These are phyloP conservation scores for Ichthyophthirius multifiliis DNA, from an alignment of 169 alveolate species.

Conservation along the genomic window DNA sequence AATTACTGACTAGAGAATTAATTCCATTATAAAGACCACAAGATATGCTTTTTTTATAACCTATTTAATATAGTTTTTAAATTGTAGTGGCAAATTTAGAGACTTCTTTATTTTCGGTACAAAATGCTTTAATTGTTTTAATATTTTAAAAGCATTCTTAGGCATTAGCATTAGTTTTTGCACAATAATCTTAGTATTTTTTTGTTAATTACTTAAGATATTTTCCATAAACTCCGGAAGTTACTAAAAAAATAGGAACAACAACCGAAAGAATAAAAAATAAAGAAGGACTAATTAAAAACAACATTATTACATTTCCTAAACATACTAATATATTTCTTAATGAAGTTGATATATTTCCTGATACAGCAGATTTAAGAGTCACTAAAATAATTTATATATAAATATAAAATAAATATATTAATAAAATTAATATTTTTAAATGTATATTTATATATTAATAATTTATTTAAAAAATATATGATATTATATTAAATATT, in stretches of 20 bases:
- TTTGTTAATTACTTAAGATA: constrained; percentile 12
- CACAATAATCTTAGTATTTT: constrained; percentile 20
- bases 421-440: neutral
- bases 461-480: too few species aligned
- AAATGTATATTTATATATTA: too few species aligned
- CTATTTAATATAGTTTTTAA: neutral
- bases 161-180: constrained; percentile 17
- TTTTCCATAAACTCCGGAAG: constrained; percentile 9
- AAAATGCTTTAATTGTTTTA: constrained; percentile 35
- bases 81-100: constrained; percentile 7
- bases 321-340: neutral
- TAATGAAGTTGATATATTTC: neutral
- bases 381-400: constrained; percentile 15
- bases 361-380: constrained; percentile 11
- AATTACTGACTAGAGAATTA: constrained; percentile 9
- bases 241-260: constrained; percentile 17
- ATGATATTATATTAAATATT: too few species aligned
- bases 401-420: neutral
- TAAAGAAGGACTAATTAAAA: neutral
- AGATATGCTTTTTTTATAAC: constrained; percentile 6
- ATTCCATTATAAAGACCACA: constrained; percentile 11
- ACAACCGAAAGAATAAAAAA: constrained; percentile 9
- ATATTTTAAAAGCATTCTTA: constrained; percentile 30
- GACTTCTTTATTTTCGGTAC: constrained; percentile 31
- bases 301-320: constrained; percentile 1